Evolutionary conservation across 2,329 filamentous ascomycete genomes (phyloP).

Genomic region (Dactylellina leptospora): DNA sequence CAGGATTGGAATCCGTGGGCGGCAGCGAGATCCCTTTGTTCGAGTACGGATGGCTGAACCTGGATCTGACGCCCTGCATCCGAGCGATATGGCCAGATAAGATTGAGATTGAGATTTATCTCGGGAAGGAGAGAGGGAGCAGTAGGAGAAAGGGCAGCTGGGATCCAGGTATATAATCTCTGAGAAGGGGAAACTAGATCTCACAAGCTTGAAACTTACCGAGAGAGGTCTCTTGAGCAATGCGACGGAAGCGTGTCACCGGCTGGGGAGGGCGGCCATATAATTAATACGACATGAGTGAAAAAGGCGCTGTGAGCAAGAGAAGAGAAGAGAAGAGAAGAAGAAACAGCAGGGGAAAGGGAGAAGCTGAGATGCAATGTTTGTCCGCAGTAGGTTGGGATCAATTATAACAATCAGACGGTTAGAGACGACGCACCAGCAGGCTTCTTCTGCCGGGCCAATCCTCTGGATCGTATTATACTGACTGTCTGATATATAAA

Average conservation of each 20-base stretch:
- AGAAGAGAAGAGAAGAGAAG: conserved; percentile 58
- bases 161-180: no score
- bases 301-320: conserved; percentile 61
- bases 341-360: conserved; percentile 25
- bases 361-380: no score
- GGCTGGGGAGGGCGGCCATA: background rate
- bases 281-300: conserved; percentile 36
- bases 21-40: background rate
- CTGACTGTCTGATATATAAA: conserved; percentile 6
- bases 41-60: conserved; percentile 3
- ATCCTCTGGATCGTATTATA: background rate
- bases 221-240: conserved; percentile 26
- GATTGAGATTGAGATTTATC: background rate
- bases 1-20: conserved; percentile 14
- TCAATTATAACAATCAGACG: no score
- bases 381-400: no score
- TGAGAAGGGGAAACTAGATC: conserved; percentile 5
- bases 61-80: conserved; percentile 17
- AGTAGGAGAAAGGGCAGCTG: background rate
- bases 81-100: conserved; percentile 30
- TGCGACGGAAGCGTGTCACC: background rate
- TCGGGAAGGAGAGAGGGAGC: background rate
- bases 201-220: conserved; percentile 1
- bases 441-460: no score
- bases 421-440: no score